These are phyloP conservation scores for Mikania micrantha DNA, from an alignment of 129 eudicot species.

Conservation along the genomic window DNA sequence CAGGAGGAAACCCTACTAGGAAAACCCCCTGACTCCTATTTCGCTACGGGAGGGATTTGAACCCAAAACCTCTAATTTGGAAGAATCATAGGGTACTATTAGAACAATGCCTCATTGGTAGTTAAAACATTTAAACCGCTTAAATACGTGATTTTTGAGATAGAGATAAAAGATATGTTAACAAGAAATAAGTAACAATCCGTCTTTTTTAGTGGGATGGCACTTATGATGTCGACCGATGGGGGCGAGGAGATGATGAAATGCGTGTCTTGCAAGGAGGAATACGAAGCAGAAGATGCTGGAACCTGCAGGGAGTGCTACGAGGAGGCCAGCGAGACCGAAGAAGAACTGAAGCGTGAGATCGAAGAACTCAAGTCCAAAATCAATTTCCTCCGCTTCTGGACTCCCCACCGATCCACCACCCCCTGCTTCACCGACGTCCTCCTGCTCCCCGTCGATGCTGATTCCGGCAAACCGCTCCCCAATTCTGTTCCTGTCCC, in stretches of 20 bases:
- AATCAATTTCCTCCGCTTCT: conserved; percentile 53
- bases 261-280: conserved; percentile 82
- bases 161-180: too few species aligned
- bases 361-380: conserved; percentile 86
- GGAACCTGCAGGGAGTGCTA: conserved; percentile 97
- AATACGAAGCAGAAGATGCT: conserved; percentile 52
- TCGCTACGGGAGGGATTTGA: too few species aligned
- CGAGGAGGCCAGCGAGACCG: conserved; percentile 94
- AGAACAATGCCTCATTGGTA: too few species aligned
- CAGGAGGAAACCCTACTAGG: too few species aligned
- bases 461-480: conserved; percentile 25
- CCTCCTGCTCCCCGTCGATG: conserved; percentile 56
- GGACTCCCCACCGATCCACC: conserved; percentile 32
- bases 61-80: too few species aligned
- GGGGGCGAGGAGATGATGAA: conserved; percentile 55
- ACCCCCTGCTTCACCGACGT: conserved; percentile 59
- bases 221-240: too few species aligned
- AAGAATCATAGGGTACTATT: too few species aligned
- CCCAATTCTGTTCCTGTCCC: conserved; percentile 52
- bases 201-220: too few species aligned
- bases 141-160: too few species aligned
- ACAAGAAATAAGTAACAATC: too few species aligned
- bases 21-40: too few species aligned
- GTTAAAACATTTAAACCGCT: too few species aligned
- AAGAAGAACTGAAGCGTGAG: conserved; percentile 85